Evolutionary conservation across 2,329 filamentous ascomycete species (phyloP), one percentile per base, ranked within the genome.

Genomic region (Calycina herbarum): DNA sequence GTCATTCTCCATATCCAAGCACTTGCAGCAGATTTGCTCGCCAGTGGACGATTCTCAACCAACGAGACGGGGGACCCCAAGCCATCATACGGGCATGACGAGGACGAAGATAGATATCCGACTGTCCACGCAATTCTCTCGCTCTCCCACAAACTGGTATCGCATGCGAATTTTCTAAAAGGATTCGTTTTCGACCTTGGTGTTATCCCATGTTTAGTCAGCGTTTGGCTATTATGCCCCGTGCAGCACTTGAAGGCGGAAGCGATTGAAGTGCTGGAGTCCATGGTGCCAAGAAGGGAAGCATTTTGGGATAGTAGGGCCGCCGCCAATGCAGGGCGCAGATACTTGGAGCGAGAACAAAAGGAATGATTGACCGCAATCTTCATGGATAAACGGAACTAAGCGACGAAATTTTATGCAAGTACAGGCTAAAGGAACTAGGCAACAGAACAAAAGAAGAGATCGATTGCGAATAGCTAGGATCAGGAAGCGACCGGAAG

Each of bases 131-230:
- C 64, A 20, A 61, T 66, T 17, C 11, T 66, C 17, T 51, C 57
- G 5, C 35, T 66, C 13, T 61, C 64, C 38, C 61, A 29, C 11
- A 58, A 58, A 4, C 38, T 66, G n/a, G 24, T 66, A 38, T 51
- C 57, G 3, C 64, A 66, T 42, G 48, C 57, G 15, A 45, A 59
- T 10, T 66, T 66, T 35, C n/a, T 29, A 13, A 63, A 57, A 57
- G 58, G 51, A 29, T 72, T 71, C 51, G 71, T 73, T 10, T 73
- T 70, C n/a, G 71, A 73, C 35, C 40, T 62, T 31, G 70, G 71
- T 2, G 66, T 72, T 33, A 69, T 73, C 15, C 68, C 69, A 7
- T 56, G 61, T 10, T 64, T 73, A 27, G 33, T 66, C 8, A 63
- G 61, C 5, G 54, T 70, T 6, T 57, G 70, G 42, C 59, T 68